A percentile compares a stretch with the other conserved stretches of the same genome.
Evolutionary conservation across 495 filamentous ascomycete species (phyloP).

Genomic region (Penicillium simplicissimum): DNA sequence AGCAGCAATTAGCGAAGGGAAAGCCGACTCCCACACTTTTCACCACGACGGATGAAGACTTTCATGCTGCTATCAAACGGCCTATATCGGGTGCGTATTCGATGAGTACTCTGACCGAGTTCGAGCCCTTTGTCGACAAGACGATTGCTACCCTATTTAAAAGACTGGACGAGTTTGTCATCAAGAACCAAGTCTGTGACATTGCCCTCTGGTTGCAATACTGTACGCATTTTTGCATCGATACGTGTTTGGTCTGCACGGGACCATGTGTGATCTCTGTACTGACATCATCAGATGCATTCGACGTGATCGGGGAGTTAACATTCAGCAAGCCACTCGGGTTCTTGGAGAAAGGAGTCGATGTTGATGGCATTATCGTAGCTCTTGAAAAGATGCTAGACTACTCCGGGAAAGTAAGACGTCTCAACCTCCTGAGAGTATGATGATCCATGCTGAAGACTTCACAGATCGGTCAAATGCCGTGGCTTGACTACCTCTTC

Average conservation of each 20-base stretch:
- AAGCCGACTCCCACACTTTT: slow-evolving; percentile 35
- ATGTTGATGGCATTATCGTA: slow-evolving; percentile 39
- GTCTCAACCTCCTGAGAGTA: neutral
- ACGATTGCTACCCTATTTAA: slow-evolving; percentile 32
- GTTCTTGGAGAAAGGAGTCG: slow-evolving; percentile 39
- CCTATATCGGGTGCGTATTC: slow-evolving; percentile 44
- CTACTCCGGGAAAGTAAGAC: slow-evolving; percentile 21
- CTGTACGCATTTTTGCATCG: slow-evolving; percentile 12
- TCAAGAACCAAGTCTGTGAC: slow-evolving; percentile 31
- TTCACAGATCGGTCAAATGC: slow-evolving; percentile 49
- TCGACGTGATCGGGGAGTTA: slow-evolving; percentile 44
- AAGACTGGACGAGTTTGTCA: slow-evolving; percentile 38
- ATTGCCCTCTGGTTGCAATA: slow-evolving; percentile 47
- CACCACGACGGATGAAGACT: slow-evolving; percentile 39
- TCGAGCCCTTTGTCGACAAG: slow-evolving; percentile 41
- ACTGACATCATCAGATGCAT: slow-evolving; percentile 31
- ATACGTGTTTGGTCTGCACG: neutral
- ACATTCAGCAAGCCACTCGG: slow-evolving; percentile 40
- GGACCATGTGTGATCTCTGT: neutral
- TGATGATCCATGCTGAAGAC: neutral
- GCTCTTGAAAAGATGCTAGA: slow-evolving; percentile 20
- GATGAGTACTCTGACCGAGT: slow-evolving; percentile 37
- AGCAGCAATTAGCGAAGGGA: slow-evolving; percentile 25
- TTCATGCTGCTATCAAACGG: slow-evolving; percentile 40
- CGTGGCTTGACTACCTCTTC: slow-evolving; percentile 50